Conservation (phyloP, 1,284 basidiomycete genomes). For the Fomitopsis schrenkii region DNA sequence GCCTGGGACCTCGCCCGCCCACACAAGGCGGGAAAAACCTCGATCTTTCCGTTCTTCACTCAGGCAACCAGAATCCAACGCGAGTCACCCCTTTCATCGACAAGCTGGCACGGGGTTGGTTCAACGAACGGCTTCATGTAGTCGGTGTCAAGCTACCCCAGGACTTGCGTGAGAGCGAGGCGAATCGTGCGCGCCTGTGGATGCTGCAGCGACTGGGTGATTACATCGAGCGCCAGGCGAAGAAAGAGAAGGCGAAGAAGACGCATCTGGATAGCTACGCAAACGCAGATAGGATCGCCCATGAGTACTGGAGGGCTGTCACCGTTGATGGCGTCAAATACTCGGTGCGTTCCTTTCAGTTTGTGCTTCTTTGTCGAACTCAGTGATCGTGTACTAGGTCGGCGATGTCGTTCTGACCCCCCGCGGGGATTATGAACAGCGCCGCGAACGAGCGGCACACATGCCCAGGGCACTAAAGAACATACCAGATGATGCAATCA, state of each 20-base stretch:
- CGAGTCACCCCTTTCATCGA: conserved; percentile 58
- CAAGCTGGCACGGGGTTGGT: conserved; percentile 42
- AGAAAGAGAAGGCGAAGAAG: conserved; percentile 4
- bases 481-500: conserved; percentile 32
- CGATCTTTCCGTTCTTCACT: conserved; percentile 50
- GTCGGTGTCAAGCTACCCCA: conserved; percentile 36
- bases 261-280: neutral
- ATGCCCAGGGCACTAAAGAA: conserved; percentile 26
- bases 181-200: conserved; percentile 4
- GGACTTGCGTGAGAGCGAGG: conserved; percentile 7
- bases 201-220: conserved; percentile 10
- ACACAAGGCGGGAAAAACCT: conserved; percentile 31
- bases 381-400: conserved; percentile 32
- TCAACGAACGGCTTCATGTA: conserved; percentile 48
- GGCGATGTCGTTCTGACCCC: conserved; percentile 54
- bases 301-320: conserved; percentile 24
- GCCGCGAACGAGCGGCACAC: conserved; percentile 15
- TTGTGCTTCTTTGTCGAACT: neutral
- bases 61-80: conserved; percentile 50
- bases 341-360: conserved; percentile 24
- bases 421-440: conserved; percentile 28
- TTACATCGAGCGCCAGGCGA: neutral
- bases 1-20: neutral
- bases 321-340: conserved; percentile 35
- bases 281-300: conserved; percentile 4